These are phyloP conservation scores for Ramalina intermedia DNA, from an alignment of 495 filamentous ascomycete species.

Conservation along the genomic window DNA sequence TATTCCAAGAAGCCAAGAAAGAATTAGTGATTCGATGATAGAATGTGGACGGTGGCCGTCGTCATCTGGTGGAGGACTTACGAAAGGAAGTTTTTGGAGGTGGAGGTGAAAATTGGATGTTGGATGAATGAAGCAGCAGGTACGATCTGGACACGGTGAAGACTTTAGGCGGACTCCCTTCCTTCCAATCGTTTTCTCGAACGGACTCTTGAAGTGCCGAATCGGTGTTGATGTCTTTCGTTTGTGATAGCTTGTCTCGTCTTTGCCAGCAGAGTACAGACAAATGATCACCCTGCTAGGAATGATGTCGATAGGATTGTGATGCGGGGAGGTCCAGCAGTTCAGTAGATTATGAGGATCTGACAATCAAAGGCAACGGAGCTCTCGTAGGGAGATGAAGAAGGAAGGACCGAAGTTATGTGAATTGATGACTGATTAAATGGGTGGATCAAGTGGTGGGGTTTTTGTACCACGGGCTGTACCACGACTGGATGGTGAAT, in stretches of 20 bases:
- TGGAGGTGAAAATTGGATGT: too few species aligned
- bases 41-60: too few species aligned
- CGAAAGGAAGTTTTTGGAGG: too few species aligned
- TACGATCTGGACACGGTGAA: too few species aligned
- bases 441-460: background rate
- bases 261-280: slow-evolving; percentile 1
- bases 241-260: slow-evolving; percentile 1
- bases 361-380: background rate
- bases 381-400: background rate
- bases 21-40: too few species aligned
- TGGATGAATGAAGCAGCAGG: too few species aligned
- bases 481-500: too few species aligned
- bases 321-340: background rate
- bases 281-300: background rate
- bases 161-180: too few species aligned
- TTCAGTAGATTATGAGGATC: background rate
- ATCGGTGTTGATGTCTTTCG: background rate
- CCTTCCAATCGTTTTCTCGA: too few species aligned
- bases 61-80: too few species aligned
- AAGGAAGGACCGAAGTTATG: background rate
- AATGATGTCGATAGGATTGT: background rate
- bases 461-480: too few species aligned
- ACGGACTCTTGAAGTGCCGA: background rate
- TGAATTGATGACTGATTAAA: background rate
- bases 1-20: too few species aligned